phyloP scores from a whole-genome alignment of 1,139 yeast genomes.

The Suhomyces atakaporum region DNA sequence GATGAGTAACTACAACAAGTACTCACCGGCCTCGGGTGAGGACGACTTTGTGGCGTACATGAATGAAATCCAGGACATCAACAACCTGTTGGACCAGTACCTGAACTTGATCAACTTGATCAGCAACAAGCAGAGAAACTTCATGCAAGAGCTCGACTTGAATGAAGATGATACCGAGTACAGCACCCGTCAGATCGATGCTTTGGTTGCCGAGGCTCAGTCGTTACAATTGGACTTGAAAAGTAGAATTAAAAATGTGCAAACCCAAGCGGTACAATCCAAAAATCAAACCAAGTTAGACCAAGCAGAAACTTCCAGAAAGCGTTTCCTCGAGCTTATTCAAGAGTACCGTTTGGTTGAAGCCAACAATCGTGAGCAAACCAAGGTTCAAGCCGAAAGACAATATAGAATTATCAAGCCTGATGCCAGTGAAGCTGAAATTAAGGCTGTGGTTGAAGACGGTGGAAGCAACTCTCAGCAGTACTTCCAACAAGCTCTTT shows the following conservation, averaged over 20 bases:
- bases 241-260: slow-evolving; percentile 73
- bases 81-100: slow-evolving; percentile 79
- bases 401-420: slow-evolving; percentile 94
- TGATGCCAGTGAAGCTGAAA: slow-evolving; percentile 84
- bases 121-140: slow-evolving; percentile 77
- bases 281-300: slow-evolving; percentile 79
- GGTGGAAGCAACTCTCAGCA: slow-evolving; percentile 66
- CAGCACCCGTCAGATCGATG: slow-evolving; percentile 75
- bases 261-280: slow-evolving; percentile 61
- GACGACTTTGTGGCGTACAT: slow-evolving; percentile 76
- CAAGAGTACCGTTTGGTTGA: slow-evolving; percentile 87
- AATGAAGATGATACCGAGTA: slow-evolving; percentile 77
- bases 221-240: slow-evolving; percentile 76
- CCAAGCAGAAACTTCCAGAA: slow-evolving; percentile 88
- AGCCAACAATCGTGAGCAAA: slow-evolving; percentile 81
- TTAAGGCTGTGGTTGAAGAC: slow-evolving; percentile 80
- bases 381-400: slow-evolving; percentile 86
- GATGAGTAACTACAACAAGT: slow-evolving; percentile 36
- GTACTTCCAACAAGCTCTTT: slow-evolving; percentile 89
- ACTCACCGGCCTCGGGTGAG: slow-evolving; percentile 30
- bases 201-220: slow-evolving; percentile 75
- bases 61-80: slow-evolving; percentile 80
- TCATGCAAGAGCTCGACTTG: slow-evolving; percentile 73
- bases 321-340: slow-evolving; percentile 80
- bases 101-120: slow-evolving; percentile 74